These are phyloP conservation scores for Cyclotella cryptica DNA, from an alignment of 108 stramenopile species.

Conservation along the genomic window DNA sequence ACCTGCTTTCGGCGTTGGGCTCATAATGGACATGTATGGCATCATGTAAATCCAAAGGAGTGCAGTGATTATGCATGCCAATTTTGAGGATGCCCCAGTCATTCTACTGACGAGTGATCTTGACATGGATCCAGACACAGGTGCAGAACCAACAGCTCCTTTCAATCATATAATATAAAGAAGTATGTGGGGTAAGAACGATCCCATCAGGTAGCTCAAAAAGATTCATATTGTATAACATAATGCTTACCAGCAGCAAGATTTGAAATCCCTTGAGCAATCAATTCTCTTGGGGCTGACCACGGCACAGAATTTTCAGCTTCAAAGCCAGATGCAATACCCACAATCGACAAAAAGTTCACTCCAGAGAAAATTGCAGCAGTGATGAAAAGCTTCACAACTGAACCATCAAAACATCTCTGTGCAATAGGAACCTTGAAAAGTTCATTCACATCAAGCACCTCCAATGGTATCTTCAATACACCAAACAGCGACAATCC, in stretches of 20 bases:
- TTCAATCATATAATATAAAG: not conserved
- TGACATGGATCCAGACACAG: slow-evolving; percentile 78
- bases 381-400: slow-evolving; percentile 55
- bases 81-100: slow-evolving; percentile 77
- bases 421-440: slow-evolving; percentile 67
- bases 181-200: not conserved
- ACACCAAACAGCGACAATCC: slow-evolving; percentile 64
- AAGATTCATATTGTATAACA: not conserved
- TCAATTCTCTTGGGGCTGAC: slow-evolving; percentile 81
- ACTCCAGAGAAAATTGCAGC: slow-evolving; percentile 76
- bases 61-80: slow-evolving; percentile 78
- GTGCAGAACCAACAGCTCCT: slow-evolving; percentile 69
- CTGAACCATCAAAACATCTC: slow-evolving; percentile 70
- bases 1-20: slow-evolving; percentile 75
- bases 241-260: slow-evolving; percentile 60
- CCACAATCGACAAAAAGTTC: slow-evolving; percentile 84
- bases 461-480: slow-evolving; percentile 69
- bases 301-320: slow-evolving; percentile 75
- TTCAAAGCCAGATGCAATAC: slow-evolving; percentile 83
- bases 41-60: slow-evolving; percentile 78
- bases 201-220: not conserved
- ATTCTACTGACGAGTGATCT: slow-evolving; percentile 81
- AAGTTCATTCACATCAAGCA: slow-evolving; percentile 65
- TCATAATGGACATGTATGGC: slow-evolving; percentile 87
- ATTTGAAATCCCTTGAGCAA: slow-evolving; percentile 78